Conservation (phyloP, 1,139 yeast species). For the Nadsonia commutata region DNA sequence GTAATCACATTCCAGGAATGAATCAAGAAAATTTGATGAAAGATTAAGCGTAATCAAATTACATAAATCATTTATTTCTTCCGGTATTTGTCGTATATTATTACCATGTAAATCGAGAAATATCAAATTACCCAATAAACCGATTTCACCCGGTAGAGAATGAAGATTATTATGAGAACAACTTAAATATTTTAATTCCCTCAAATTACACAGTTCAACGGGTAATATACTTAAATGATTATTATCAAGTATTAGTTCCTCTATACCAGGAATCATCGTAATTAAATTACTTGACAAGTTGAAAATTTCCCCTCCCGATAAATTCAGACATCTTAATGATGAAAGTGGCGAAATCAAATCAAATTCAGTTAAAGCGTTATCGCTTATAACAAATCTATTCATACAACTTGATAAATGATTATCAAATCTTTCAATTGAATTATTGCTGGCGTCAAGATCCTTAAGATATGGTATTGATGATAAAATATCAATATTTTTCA, state of each 20-base stretch:
- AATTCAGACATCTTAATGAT: conserved; percentile 55
- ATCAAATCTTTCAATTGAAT: conserved; percentile 57
- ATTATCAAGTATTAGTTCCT: conserved; percentile 61
- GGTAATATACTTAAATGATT: conserved; percentile 77
- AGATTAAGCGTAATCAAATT: conserved; percentile 50
- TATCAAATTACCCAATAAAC: conserved; percentile 44
- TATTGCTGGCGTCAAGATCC: conserved; percentile 62
- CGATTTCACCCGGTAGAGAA: conserved; percentile 54
- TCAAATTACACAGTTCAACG: conserved; percentile 44
- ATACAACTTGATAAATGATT: conserved; percentile 25
- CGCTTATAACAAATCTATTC: conserved; percentile 35
- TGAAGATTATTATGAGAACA: conserved; percentile 64
- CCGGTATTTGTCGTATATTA: conserved; percentile 59
- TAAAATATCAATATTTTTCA: conserved; percentile 49
- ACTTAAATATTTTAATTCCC: conserved; percentile 49
- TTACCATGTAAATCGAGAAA: conserved; percentile 75
- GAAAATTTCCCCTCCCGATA: conserved; percentile 72
- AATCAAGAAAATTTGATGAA: conserved; percentile 61
- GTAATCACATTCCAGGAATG: conserved; percentile 37
- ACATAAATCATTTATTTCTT: conserved; percentile 50
- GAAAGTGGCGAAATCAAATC: conserved; percentile 44
- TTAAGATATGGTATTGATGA: conserved; percentile 55
- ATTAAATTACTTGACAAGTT: conserved; percentile 55
- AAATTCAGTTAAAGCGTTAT: conserved; percentile 72
- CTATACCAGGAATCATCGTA: conserved; percentile 48